Evolutionary conservation across 331 rosid species (phyloP), one percentile per base, ranked within the genome.

Genomic region (Malus hybrid): DNA sequence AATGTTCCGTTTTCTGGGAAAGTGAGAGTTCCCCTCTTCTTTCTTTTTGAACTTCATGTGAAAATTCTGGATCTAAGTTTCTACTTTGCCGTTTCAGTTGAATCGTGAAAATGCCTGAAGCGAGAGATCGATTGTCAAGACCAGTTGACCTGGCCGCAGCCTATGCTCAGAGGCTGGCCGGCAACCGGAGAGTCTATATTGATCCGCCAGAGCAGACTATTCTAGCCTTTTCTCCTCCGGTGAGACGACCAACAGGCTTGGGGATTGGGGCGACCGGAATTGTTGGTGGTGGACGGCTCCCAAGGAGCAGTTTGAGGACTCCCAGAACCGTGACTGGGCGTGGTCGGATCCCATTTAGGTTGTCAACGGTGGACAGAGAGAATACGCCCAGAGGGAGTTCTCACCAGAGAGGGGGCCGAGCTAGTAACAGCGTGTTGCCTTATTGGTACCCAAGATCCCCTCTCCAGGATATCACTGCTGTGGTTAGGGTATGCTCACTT

Each of bases 391-490:
- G 2, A 2, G 83, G 78, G 22, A 57, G 76, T 52, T 1, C 61
- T 3, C 67, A 86, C 10, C 85, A 90, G 60, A 73, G 76, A 16
- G 71, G 89, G 32, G 84, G 63, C 2, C 87, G 90, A 4, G 74
- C 71, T 0, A 52, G 77, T 33, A 82, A 75, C 19, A 82, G 91
- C 13, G 33, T 73, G 15, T 84, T 94, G 6, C 97, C 99, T 30
- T 80, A 87, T 60, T 94, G 97, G 97, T 90, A 94, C 65, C 97
- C 97, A 3, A 74, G 99, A 74, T 79, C 91, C 15, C 97, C 99
- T 39, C 91, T 94, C 18, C 84, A 86, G 1, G 97, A 92, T 44
- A 84, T 94, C 66, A 90, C 97, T 11, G 84, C 80, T n/a, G 72
- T 94, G 29, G 77, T 53, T 28, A 71, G 91, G 85, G 99, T 94